Base-by-base conservation (phyloP, 495 filamentous ascomycete genomes). In the Apiosordaria backusii region DNA sequence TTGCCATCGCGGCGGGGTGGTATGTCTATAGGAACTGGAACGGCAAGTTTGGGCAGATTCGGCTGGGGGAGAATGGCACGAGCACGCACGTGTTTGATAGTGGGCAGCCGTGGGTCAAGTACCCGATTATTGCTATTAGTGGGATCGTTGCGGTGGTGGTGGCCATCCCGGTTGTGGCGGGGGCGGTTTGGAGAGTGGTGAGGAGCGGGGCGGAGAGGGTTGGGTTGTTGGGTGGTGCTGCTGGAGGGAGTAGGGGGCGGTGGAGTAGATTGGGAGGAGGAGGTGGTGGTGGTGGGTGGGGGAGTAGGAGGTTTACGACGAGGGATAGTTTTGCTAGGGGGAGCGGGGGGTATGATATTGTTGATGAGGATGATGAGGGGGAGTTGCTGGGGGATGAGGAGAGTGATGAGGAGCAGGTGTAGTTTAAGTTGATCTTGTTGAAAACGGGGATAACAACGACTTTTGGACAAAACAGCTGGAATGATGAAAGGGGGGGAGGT, bases 311-410 rank as follows among this genome's bases (percentile, higher is more conserved):
- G 65, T 98, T 92, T 76, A 92, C 91, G 29, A 93, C 88, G 25
- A 82, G 96, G 70, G 89, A 88, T 64, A 90, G 89, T 24, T 98
- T 98, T 78, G 89, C 91, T 23, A 87, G 92, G 61, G 89, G 90
- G 9, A 83, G 90, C 60, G 87, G 91, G 6, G 92, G 97, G 73
- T 99, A 97, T 76, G 85, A 87, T 16, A 83, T 90, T 75, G 91
- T 96, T 54, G 92, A 93, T 74, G 88, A 92, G 65, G 95, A 99
- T 75, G 95, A 97, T 78, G 94, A 94, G 64, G 92, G 97, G 78
- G 78, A 97, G 72, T 80, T 98, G 35, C 35, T 45, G 24, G 94
- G 94, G 0, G 91, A 92, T 66, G 95, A 96, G 60, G 59, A 61
- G 24, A 96, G 95, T 66, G 95, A 96, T 58, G 95, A 97, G 72